Evolutionary conservation across 1,139 yeast species (phyloP), one percentile per base, ranked within the genome.

Genomic region (Tardiomyces depauwii): DNA sequence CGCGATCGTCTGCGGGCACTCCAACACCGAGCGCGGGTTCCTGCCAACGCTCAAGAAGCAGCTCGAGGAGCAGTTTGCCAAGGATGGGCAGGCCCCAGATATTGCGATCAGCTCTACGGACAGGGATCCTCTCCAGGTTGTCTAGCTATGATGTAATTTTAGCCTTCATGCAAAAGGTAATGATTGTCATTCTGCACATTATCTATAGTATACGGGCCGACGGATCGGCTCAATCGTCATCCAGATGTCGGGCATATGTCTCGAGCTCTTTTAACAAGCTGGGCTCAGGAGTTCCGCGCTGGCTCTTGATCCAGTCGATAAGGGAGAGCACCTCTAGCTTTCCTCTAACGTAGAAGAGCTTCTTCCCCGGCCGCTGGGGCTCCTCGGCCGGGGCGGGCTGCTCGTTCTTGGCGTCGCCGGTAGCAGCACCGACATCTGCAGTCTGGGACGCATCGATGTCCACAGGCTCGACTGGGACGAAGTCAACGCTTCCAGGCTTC

Each of bases 11-110:
- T 84, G 95, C 55, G 89, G 89, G 54, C 98, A 93, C 58, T 76
- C 94, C 18, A 89, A 91, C 59, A 86, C 96, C 0, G 99, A 93
- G 64, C 72, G 98, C 47, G 95, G 95, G 0, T 91, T 81, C 56
- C 68, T 91, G 45, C 56, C 59, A 3, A 64, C 60, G 2, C 65
- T 91, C 64, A 70, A 72, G 53, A 52, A 62, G 39, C 83, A 78
- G 60, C 67, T 82, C 51, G 52, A 51, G 38, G 44, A 55, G 6
- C 80, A 76, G 54, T 64, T 78, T 40, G 46, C 49, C 19, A 50
- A 48, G 12, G 62, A 55, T 9, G 53, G 51, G 14, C 61, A 58
- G 13, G 72, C 66, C 2, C 65, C 70, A 18, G 68, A 66, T 13
- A 67, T 82, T n/a, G 49, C 54, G 1, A 66, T 82, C 32, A 73